Evolutionary conservation across 495 filamentous ascomycete species (phyloP).

Genomic region (Lophiotrema nucula): DNA sequence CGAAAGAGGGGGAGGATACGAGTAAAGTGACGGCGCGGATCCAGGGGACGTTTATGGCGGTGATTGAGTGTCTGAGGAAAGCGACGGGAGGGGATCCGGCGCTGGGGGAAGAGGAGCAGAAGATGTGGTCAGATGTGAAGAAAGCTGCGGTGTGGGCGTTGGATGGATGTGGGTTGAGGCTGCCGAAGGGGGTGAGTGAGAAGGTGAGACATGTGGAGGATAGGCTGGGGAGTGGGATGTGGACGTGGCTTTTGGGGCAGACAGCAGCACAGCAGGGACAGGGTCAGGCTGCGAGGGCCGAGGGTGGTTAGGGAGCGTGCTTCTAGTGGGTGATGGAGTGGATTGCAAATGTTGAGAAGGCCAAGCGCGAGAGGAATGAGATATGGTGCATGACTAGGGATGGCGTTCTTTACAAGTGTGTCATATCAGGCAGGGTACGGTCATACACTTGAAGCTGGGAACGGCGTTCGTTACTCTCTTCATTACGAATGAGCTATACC

Average conservation of each 20-base stretch:
- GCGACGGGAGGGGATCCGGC: neutral
- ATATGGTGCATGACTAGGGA: neutral
- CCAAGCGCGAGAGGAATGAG: neutral
- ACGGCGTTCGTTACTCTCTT: too few relatives aligned
- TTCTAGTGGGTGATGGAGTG: neutral
- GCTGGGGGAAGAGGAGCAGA: neutral
- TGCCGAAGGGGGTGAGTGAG: constrained; percentile 19
- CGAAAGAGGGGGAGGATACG: neutral
- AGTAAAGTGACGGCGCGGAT: constrained; percentile 1
- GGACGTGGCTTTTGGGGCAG: constrained; percentile 3
- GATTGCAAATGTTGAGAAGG: neutral
- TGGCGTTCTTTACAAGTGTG: too few relatives aligned
- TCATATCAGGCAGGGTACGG: too few relatives aligned
- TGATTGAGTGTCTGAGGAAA: neutral
- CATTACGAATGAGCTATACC: too few relatives aligned
- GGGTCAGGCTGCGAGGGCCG: neutral
- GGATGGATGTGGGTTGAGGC: constrained; percentile 15
- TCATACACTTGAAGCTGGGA: too few relatives aligned
- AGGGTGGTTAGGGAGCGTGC: neutral
- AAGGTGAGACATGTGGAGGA: constrained; percentile 20
- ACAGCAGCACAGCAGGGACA: neutral
- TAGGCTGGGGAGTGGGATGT: constrained; percentile 14
- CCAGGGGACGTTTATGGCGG: constrained; percentile 11
- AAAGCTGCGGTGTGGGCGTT: constrained; percentile 12
- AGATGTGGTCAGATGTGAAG: constrained; percentile 20